Conservation (phyloP, 1,139 yeast species). For the Blastobotrys apis region DNA sequence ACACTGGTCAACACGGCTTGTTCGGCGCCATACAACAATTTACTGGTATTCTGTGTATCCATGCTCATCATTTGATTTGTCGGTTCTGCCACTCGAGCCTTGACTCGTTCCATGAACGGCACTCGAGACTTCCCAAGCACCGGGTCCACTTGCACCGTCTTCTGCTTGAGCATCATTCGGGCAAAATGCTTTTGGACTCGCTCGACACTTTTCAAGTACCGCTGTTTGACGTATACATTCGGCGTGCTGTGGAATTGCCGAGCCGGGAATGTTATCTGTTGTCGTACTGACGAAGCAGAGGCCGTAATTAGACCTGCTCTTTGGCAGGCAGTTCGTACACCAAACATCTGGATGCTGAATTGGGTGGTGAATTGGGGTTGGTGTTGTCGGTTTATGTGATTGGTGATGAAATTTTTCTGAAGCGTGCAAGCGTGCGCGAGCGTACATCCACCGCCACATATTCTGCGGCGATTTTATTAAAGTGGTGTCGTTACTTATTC, state of each 20-base stretch:
- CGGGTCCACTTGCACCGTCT: slow-evolving; percentile 53
- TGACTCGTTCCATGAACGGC: slow-evolving; percentile 66
- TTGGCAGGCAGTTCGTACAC: no score
- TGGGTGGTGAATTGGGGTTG: no score
- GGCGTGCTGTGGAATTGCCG: slow-evolving; percentile 13
- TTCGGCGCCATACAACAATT: slow-evolving; percentile 72
- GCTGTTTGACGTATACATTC: slow-evolving; percentile 18
- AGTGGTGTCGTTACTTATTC: no score
- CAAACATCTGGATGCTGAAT: no score
- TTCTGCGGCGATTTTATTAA: no score
- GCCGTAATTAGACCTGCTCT: no score
- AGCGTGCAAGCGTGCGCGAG: no score
- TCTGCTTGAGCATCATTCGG: slow-evolving; percentile 31
- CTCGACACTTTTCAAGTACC: slow-evolving; percentile 25
- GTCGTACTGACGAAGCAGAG: no score
- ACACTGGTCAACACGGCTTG: slow-evolving; percentile 50
- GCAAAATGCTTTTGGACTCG: slow-evolving; percentile 35
- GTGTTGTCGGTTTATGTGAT: no score
- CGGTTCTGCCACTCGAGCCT: slow-evolving; percentile 60
- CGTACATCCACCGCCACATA: no score
- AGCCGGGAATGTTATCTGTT: not conserved
- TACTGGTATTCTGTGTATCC: slow-evolving; percentile 57
- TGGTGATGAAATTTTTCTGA: no score
- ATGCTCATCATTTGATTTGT: slow-evolving; percentile 45
- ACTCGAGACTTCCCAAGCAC: slow-evolving; percentile 68